Conservation (phyloP, 2,329 filamentous ascomycete genomes). For the Arthrinium puccinioides region DNA sequence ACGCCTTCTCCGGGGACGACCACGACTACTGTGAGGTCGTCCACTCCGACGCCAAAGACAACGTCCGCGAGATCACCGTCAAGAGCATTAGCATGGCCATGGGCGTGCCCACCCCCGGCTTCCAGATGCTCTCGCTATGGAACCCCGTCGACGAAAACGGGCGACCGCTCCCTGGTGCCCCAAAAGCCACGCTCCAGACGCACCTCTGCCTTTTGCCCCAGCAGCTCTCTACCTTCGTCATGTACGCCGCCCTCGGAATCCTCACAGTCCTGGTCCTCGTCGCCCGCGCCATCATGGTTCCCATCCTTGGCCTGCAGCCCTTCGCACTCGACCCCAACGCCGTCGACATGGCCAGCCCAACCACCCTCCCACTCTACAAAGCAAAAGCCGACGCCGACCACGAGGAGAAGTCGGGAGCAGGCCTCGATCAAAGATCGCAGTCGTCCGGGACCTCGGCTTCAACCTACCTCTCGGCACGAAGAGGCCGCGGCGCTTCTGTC, state of each 20-base stretch:
- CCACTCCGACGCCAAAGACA: slow-evolving; percentile 62
- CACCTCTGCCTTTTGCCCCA: slow-evolving; percentile 87
- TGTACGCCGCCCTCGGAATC: slow-evolving; percentile 61
- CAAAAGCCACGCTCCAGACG: slow-evolving; percentile 65
- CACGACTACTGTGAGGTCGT: slow-evolving; percentile 94
- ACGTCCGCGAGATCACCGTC: slow-evolving; percentile 79
- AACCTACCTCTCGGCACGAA: slow-evolving; percentile 21
- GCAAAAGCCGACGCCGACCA: slow-evolving; percentile 43
- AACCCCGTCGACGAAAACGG: slow-evolving; percentile 70
- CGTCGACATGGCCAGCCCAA: slow-evolving; percentile 9
- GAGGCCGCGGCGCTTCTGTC: slow-evolving; percentile 18
- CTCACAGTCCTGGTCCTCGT: slow-evolving; percentile 42
- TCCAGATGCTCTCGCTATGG: slow-evolving; percentile 83
- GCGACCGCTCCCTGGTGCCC: slow-evolving; percentile 34
- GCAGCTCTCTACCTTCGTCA: slow-evolving; percentile 76
- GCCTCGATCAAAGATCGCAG: slow-evolving; percentile 13
- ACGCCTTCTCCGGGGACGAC: slow-evolving; percentile 92
- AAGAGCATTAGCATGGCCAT: slow-evolving; percentile 96
- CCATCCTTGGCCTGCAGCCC: slow-evolving; percentile 42
- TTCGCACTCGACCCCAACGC: slow-evolving; percentile 43
- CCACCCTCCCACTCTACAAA: slow-evolving; percentile 42
- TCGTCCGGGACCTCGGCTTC: slow-evolving; percentile 28
- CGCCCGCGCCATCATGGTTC: slow-evolving; percentile 49
- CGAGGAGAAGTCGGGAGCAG: slow-evolving; percentile 17
- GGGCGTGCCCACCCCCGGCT: slow-evolving; percentile 83